Evolutionary conservation across 768 basidiomycete genomes (phyloP).

Genomic region (Tricholomella constricta): DNA sequence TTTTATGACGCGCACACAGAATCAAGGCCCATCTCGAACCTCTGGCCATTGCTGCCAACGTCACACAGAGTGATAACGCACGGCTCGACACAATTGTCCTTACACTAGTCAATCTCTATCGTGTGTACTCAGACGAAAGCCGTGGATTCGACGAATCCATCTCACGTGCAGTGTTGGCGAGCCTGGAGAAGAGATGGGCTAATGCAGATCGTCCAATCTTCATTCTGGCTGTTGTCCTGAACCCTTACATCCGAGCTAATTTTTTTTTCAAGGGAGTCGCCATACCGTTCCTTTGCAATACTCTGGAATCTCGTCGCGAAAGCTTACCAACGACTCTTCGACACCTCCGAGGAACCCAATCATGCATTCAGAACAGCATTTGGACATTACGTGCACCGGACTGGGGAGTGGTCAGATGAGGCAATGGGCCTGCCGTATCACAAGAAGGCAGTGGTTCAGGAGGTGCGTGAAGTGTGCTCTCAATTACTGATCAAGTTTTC

Average conservation of each 20-base stretch:
- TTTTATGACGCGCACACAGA: neutral
- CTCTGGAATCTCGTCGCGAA: neutral
- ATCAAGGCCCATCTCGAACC: slow-evolving; percentile 3
- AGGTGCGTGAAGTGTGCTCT: slow-evolving; percentile 5
- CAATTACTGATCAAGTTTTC: neutral
- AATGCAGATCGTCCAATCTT: slow-evolving; percentile 24
- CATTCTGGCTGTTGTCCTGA: slow-evolving; percentile 27
- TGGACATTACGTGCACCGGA: slow-evolving; percentile 1
- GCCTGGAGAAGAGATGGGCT: slow-evolving; percentile 27
- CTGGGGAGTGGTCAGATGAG: slow-evolving; percentile 15
- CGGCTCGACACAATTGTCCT: slow-evolving; percentile 3
- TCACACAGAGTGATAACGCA: slow-evolving; percentile 4
- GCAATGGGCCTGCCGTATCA: slow-evolving; percentile 12
- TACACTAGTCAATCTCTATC: slow-evolving; percentile 8
- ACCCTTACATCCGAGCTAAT: slow-evolving; percentile 23
- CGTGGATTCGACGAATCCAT: slow-evolving; percentile 8
- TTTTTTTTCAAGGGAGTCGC: slow-evolving; percentile 7
- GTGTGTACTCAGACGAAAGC: neutral
- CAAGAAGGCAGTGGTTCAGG: neutral
- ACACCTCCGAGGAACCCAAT: neutral
- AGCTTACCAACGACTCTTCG: slow-evolving; percentile 9
- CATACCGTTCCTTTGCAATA: neutral
- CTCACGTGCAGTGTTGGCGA: slow-evolving; percentile 5
- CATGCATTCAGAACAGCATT: slow-evolving; percentile 10
- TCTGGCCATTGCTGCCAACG: slow-evolving; percentile 9